Evolutionary conservation across 495 filamentous ascomycete species (phyloP).

Genomic region (Penicillium verhagenii): DNA sequence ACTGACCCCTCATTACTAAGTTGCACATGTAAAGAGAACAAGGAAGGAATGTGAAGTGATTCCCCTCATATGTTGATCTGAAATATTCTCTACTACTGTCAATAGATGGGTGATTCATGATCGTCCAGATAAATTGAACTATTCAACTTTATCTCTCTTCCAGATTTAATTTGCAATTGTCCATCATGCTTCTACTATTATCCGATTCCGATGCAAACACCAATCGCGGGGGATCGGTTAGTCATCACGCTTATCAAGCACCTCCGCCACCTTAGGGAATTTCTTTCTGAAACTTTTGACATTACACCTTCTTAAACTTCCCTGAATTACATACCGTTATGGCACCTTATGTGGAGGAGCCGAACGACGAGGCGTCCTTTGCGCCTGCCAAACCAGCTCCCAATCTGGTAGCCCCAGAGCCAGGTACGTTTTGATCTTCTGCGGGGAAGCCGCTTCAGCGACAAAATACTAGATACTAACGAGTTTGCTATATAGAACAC

Average conservation of each 20-base stretch:
- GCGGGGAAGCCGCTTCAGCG: constrained; percentile 5
- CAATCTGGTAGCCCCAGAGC: constrained; percentile 86
- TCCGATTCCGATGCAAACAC: constrained; percentile 7
- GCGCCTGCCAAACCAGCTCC: constrained; percentile 68
- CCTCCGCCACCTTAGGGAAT: constrained; percentile 24
- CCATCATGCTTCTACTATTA: not conserved
- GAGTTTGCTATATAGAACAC: constrained; percentile 71
- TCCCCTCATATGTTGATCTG: too few species aligned
- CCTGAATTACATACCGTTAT: constrained; percentile 35
- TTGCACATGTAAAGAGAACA: not conserved
- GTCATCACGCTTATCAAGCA: constrained; percentile 48
- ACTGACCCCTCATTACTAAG: too few species aligned
- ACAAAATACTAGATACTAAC: constrained; percentile 1
- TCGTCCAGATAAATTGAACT: not conserved
- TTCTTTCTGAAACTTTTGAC: constrained; percentile 3
- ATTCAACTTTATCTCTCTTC: not conserved
- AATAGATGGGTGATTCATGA: too few species aligned
- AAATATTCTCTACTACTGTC: too few species aligned
- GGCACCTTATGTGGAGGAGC: constrained; percentile 71
- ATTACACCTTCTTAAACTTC: not conserved
- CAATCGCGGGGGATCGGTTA: constrained; percentile 38
- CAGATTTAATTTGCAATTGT: too few species aligned
- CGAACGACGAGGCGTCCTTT: constrained; percentile 59
- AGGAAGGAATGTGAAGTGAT: not conserved
- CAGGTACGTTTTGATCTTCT: constrained; percentile 48